Base-by-base conservation (phyloP, 192 early-diverging fungal species). In the Powellomyces hirtus region DNA sequence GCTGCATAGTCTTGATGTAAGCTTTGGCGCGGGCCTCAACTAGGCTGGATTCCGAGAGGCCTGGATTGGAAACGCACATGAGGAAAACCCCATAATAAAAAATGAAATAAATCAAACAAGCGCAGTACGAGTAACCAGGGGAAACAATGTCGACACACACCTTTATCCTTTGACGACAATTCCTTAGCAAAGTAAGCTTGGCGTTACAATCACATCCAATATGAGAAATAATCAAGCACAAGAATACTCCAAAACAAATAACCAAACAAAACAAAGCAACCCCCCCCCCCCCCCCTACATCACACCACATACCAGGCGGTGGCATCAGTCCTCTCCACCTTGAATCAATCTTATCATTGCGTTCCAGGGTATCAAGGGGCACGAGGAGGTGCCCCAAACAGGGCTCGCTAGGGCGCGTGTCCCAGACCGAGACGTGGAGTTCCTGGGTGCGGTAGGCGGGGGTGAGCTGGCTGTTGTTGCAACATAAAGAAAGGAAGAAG, bases 361-460 rank as follows among this genome's bases (percentile, higher is more conserved):
- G 13, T 16, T 35, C 67, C 10, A 69, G 29, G n/a, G 27, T 46
- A 34, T 38, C 52, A 6, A 71, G 14, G 16, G 69, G 61, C 10
- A 71, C 44, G 22, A 61, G 63, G 4, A 62, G 4, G 30, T 71
- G 69, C 16, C 69, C 69, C 26, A 71, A 27, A 55, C 60, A 71
- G 7, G 61, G n/a, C 29, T 53, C 69, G 10, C 16, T 13, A 16
- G 59, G 45, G 14, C 24, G 30, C 6, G 55, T 51, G 44, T 72
- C 61, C 70, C 70, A 72, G 3, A 72, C 16, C 7, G 70, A 72
- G 3, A 72, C 37, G 35, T 72, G 70, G 3, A 72, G 61, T 18
- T 72, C 37, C 52, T 58, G 62, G 13, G 35, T n/a, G 31, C 30
- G 49, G 24, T 51, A 37, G 30, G 18, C 35, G 22, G 11, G 22